These are phyloP conservation scores for Carpinus fangiana DNA, from an alignment of 306 rosid genomes.

Conservation along the genomic window DNA sequence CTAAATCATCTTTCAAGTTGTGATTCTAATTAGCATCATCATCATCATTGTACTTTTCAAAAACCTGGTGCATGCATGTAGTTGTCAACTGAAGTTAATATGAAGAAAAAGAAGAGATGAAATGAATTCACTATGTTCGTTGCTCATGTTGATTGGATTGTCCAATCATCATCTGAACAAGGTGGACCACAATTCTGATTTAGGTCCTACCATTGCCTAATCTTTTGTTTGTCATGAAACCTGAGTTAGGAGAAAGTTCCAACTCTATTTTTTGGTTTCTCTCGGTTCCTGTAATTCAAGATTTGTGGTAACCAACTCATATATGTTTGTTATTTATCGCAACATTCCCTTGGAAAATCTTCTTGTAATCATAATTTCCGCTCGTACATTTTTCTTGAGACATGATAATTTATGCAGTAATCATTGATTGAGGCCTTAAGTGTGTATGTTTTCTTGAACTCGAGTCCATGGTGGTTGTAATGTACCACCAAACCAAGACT, in stretches of 20 bases:
- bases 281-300: not conserved
- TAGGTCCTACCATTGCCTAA: not conserved
- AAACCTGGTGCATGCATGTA: not conserved
- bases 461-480: not conserved
- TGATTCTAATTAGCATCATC: not conserved
- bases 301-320: not conserved
- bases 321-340: not conserved
- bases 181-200: not conserved
- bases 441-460: not conserved
- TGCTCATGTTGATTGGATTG: not conserved
- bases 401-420: not conserved
- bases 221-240: not conserved
- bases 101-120: not conserved
- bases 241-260: not conserved
- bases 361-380: not conserved
- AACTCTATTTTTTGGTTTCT: slow-evolving; percentile 8
- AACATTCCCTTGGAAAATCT: not conserved
- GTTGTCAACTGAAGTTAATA: not conserved
- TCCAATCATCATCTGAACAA: not conserved
- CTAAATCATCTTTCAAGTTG: not conserved
- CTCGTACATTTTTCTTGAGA: not conserved
- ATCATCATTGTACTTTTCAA: not conserved
- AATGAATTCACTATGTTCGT: not conserved
- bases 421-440: not conserved
- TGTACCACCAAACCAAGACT: not conserved